phyloP scores from a whole-genome alignment of 257 asterid species.

The Fraxinus anomala region DNA sequence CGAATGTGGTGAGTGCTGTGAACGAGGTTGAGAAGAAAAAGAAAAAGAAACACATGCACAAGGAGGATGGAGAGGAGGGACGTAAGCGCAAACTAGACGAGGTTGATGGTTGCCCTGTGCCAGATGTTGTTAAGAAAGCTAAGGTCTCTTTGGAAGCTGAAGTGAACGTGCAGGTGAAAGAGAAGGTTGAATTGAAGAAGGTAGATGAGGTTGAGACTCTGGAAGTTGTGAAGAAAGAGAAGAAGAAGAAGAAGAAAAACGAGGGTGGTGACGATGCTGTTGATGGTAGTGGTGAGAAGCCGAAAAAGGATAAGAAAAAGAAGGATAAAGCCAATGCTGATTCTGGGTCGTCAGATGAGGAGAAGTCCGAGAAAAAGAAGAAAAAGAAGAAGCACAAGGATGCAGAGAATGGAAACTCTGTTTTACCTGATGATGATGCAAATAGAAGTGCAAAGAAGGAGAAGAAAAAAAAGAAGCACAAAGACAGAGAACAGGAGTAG shows the following conservation, averaged over 20 bases:
- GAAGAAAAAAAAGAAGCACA: conserved; percentile 70
- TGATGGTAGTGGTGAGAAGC: conserved; percentile 37
- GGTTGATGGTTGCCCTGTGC: conserved; percentile 46
- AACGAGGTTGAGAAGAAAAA: conserved; percentile 53
- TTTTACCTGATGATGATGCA: conserved; percentile 36
- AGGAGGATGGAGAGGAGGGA: conserved; percentile 43
- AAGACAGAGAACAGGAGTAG: conserved; percentile 51
- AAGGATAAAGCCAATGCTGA: conserved; percentile 41
- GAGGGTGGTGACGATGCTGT: conserved; percentile 36
- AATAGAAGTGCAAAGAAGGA: conserved; percentile 34
- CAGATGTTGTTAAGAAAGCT: conserved; percentile 53
- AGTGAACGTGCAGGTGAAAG: conserved; percentile 25
- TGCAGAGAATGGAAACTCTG: conserved; percentile 48
- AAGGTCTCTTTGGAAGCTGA: conserved; percentile 41
- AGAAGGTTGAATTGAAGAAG: conserved; percentile 21
- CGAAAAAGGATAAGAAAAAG: conserved; percentile 43
- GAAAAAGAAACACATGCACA: conserved; percentile 42
- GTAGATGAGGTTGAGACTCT: conserved; percentile 17
- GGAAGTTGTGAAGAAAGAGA: conserved; percentile 37
- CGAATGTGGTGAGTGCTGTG: conserved; percentile 39
- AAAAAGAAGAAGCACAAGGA: conserved; percentile 49
- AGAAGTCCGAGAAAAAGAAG: conserved; percentile 67
- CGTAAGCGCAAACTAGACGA: conserved; percentile 62
- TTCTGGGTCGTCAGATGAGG: conserved; percentile 40
- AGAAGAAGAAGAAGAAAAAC: conserved; percentile 48